Conservation (phyloP, 192 early-diverging fungal genomes). For the Coemansia sp. region DNA sequence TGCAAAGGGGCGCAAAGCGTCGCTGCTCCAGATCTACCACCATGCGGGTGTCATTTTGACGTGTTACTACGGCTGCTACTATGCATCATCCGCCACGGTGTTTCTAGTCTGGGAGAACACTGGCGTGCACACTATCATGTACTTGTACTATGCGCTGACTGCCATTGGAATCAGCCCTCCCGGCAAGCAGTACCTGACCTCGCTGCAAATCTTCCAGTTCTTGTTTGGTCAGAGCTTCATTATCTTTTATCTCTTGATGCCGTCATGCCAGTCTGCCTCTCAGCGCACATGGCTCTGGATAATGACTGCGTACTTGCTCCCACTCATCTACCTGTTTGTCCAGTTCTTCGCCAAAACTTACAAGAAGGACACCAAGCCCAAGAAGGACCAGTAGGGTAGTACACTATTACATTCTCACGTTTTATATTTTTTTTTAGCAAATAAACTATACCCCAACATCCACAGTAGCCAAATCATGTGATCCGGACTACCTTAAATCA, state of each 20-base stretch:
- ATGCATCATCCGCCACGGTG: slow-evolving; percentile 70
- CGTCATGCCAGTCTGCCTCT: slow-evolving; percentile 59
- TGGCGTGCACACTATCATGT: slow-evolving; percentile 88
- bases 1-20: slow-evolving; percentile 69
- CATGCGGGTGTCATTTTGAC: slow-evolving; percentile 84
- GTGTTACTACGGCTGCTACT: slow-evolving; percentile 76
- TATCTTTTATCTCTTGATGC: slow-evolving; percentile 64
- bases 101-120: slow-evolving; percentile 80
- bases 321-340: slow-evolving; percentile 78
- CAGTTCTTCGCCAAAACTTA: slow-evolving; percentile 81
- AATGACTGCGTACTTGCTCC: slow-evolving; percentile 71
- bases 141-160: slow-evolving; percentile 78
- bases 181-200: slow-evolving; percentile 80
- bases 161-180: slow-evolving; percentile 73
- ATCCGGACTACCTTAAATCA: background rate
- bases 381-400: slow-evolving; percentile 20
- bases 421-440: background rate
- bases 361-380: slow-evolving; percentile 13
- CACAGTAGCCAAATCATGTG: slow-evolving; percentile 5
- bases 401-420: background rate
- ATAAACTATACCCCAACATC: too few relatives aligned
- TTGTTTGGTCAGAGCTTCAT: slow-evolving; percentile 70
- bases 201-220: slow-evolving; percentile 87
- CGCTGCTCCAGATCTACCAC: slow-evolving; percentile 85
- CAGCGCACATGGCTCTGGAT: slow-evolving; percentile 64